Percentiles rank a stretch among this genome's conserved stretches.
phyloP scores from a whole-genome alignment of 2,329 filamentous ascomycete genomes.

The Aspergillus glaucus region DNA sequence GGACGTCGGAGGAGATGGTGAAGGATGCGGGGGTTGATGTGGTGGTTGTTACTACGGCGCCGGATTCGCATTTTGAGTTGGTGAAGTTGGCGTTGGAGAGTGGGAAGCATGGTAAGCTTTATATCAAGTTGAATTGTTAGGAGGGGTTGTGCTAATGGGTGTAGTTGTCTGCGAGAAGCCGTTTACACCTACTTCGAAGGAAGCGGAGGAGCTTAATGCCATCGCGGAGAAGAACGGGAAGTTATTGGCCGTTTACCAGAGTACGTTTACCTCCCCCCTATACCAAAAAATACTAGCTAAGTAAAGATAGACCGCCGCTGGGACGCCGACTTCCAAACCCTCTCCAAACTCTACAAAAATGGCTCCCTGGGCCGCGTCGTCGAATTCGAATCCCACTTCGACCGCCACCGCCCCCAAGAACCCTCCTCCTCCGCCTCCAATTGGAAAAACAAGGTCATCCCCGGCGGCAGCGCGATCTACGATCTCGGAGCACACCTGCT shows the following conservation, averaged over 20 bases:
- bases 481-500: conserved; percentile 71
- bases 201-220: conserved; percentile 58
- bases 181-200: conserved; percentile 64
- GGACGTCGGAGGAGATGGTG: conserved; percentile 56
- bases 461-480: conserved; percentile 63
- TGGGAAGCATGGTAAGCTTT: conserved; percentile 56
- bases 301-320: conserved; percentile 55
- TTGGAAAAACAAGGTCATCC: conserved; percentile 65
- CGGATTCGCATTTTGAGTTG: conserved; percentile 63
- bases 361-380: conserved; percentile 62
- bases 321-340: conserved; percentile 70
- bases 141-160: background rate
- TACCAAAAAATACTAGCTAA: background rate
- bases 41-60: conserved; percentile 65
- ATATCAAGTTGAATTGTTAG: background rate
- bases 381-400: conserved; percentile 76
- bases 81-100: conserved; percentile 59
- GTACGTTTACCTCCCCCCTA: conserved; percentile 20
- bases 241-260: conserved; percentile 65
- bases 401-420: conserved; percentile 60
- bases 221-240: conserved; percentile 48
- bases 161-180: conserved; percentile 73
- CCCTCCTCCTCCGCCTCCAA: conserved; percentile 35
- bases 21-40: conserved; percentile 61
- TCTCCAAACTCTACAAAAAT: conserved; percentile 55